Percentiles rank a stretch among this genome's conserved stretches.
phyloP scores from a whole-genome alignment of 2,329 filamentous ascomycete genomes.

The Paracorniculantispora psalliotae region DNA sequence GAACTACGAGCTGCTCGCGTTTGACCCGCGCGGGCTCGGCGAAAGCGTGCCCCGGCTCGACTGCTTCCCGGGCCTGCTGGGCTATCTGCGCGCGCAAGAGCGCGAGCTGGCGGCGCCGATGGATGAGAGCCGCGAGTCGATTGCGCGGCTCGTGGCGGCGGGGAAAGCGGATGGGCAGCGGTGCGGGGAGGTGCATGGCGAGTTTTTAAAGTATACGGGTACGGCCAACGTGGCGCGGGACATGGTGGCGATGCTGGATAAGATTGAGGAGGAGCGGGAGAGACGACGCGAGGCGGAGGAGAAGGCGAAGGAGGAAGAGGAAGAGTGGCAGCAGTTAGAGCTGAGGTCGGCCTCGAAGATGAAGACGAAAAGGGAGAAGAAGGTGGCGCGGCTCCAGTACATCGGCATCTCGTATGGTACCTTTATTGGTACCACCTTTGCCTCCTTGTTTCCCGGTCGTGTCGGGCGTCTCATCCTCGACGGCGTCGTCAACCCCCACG shows the following conservation, averaged over 20 bases:
- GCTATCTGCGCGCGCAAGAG: conserved; percentile 24
- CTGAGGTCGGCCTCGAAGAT: background rate
- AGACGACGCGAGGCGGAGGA: background rate
- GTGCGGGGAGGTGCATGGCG: conserved; percentile 24
- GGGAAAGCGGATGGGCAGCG: conserved; percentile 23
- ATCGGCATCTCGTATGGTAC: conserved; percentile 25
- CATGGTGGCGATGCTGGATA: background rate
- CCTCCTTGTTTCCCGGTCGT: conserved; percentile 24
- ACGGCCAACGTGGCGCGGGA: background rate
- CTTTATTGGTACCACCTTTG: conserved; percentile 28
- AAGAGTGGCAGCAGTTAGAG: background rate
- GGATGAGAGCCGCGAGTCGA: conserved; percentile 13
- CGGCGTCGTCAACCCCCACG: conserved; percentile 19
- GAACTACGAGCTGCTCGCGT: conserved; percentile 38
- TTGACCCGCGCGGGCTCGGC: conserved; percentile 39
- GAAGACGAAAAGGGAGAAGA: background rate
- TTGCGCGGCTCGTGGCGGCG: conserved; percentile 24
- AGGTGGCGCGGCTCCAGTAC: background rate
- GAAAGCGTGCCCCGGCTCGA: conserved; percentile 32
- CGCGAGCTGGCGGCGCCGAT: conserved; percentile 30
- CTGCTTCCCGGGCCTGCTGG: conserved; percentile 31
- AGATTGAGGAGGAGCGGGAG: background rate
- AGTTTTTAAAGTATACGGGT: conserved; percentile 19
- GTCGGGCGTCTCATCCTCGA: conserved; percentile 21
- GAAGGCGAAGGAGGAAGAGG: background rate